phyloP scores from a whole-genome alignment of 2,329 filamentous ascomycete genomes.

The Monosporascus sp. region DNA sequence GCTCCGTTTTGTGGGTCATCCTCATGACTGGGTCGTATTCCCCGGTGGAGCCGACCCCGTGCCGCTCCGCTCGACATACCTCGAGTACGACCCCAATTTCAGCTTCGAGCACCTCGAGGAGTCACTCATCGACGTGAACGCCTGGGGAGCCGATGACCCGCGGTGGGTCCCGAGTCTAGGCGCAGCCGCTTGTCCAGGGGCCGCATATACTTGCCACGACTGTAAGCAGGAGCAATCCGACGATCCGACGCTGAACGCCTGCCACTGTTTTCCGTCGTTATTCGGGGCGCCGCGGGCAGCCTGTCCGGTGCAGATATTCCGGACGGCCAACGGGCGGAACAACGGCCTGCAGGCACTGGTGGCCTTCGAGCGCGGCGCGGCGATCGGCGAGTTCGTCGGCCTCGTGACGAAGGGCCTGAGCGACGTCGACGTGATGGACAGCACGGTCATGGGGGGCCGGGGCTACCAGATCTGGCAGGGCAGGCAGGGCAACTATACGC shows the following conservation, averaged over 20 bases:
- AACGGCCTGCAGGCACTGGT: slow-evolving; percentile 45
- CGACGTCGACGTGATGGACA: slow-evolving; percentile 51
- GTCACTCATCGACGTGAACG: slow-evolving; percentile 40
- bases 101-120: slow-evolving; percentile 44
- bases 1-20: slow-evolving; percentile 39
- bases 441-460: slow-evolving; percentile 27
- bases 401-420: slow-evolving; percentile 46
- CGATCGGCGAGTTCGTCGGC: slow-evolving; percentile 52
- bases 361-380: slow-evolving; percentile 45
- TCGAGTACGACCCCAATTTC: slow-evolving; percentile 41
- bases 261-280: slow-evolving; percentile 47
- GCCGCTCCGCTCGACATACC: slow-evolving; percentile 40
- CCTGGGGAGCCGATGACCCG: slow-evolving; percentile 45
- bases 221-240: slow-evolving; percentile 47
- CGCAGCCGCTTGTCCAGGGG: slow-evolving; percentile 16
- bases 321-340: slow-evolving; percentile 46
- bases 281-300: slow-evolving; percentile 38
- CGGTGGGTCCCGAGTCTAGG: slow-evolving; percentile 31
- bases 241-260: slow-evolving; percentile 40
- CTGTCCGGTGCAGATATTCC: slow-evolving; percentile 46
- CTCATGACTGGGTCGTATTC: slow-evolving; percentile 47
- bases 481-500: slow-evolving; percentile 49
- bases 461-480: slow-evolving; percentile 55
- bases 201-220: slow-evolving; percentile 32
- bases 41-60: slow-evolving; percentile 34